Base-by-base conservation (phyloP, 176 grass and related monocot genomes). In the Triticum monococcum region DNA sequence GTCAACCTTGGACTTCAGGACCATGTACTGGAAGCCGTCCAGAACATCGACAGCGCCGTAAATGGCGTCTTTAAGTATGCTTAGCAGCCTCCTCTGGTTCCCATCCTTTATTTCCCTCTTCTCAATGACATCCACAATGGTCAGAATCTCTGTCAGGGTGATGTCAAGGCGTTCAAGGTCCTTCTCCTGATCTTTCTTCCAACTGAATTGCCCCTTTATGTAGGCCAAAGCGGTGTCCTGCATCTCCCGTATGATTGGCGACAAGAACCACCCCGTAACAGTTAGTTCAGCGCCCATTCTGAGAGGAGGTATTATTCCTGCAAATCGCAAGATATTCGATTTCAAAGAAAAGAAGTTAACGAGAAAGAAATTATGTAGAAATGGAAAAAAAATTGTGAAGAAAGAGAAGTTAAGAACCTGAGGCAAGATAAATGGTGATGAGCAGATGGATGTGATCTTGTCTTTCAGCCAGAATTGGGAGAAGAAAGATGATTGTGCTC, bases 11-110 rank as follows among this genome's bases (percentile, higher is more conserved):
- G 88, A 68, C 75, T 87, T 72, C 6, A 95, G 83, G 69, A 68
- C 67, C 79, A 92, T 82, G 87, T 95, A 92, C 12, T 77, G 68
- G 22, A 92, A 92, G 71, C 83, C 87, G 30, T 92, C 91, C 2
- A 95, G 83, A 68, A 92, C 78, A 79, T 95, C 93, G 20, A 92
- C 88, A 9, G 90, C 88, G 7, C 85, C 64, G 69, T 87, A 95
- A 70, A 90, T 85, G 67, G 91, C 83, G 38, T 91, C 91, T 41
- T 90, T 95, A 43, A 95, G 88, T 50, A 84, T 87, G 54, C 78
- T 9, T 23, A 95, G 79, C 83, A 90, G 86, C 48, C 12, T 84
- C 64, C 62, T 78, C 67, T 95, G 90, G 67, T 78, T 91, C 0
- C 23, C 38, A 60, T 91, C 80, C 48, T 88, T 87, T 11, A 82